phyloP scores from a whole-genome alignment of 768 basidiomycete genomes.

The Pleurotus djamor region DNA sequence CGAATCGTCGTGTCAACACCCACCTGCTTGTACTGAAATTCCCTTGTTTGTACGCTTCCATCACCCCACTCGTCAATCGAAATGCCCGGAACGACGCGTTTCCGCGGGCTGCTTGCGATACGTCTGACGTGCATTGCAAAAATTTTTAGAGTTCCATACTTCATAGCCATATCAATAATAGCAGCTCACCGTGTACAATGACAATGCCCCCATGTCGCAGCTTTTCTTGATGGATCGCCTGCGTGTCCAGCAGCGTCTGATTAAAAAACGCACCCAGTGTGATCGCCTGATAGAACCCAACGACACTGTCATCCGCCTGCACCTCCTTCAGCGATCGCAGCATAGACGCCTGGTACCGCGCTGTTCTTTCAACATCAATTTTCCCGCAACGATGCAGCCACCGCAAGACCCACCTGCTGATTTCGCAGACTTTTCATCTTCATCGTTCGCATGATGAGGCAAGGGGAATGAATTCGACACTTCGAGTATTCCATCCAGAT shows the following conservation, averaged over 20 bases:
- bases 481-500: conserved; percentile 88
- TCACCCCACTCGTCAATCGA: conserved; percentile 74
- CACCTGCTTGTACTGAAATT: conserved; percentile 88
- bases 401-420: conserved; percentile 71
- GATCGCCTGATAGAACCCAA: conserved; percentile 93
- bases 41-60: conserved; percentile 77
- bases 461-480: conserved; percentile 89
- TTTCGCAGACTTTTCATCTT: conserved; percentile 82
- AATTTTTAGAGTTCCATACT: background rate
- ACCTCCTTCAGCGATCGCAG: conserved; percentile 88
- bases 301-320: conserved; percentile 85
- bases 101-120: conserved; percentile 75
- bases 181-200: conserved; percentile 71
- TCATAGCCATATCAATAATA: background rate
- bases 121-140: conserved; percentile 41
- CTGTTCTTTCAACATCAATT: too few species aligned
- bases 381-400: too few species aligned
- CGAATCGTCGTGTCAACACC: conserved; percentile 16
- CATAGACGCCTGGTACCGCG: conserved; percentile 83
- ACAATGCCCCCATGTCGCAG: conserved; percentile 85
- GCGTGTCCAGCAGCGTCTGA: conserved; percentile 77
- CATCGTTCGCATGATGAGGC: conserved; percentile 69
- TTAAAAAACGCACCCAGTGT: conserved; percentile 84
- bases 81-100: conserved; percentile 91
- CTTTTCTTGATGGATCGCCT: conserved; percentile 83